These are phyloP conservation scores for Candida multigemmis DNA, from an alignment of 805 yeast species.

Conservation along the genomic window DNA sequence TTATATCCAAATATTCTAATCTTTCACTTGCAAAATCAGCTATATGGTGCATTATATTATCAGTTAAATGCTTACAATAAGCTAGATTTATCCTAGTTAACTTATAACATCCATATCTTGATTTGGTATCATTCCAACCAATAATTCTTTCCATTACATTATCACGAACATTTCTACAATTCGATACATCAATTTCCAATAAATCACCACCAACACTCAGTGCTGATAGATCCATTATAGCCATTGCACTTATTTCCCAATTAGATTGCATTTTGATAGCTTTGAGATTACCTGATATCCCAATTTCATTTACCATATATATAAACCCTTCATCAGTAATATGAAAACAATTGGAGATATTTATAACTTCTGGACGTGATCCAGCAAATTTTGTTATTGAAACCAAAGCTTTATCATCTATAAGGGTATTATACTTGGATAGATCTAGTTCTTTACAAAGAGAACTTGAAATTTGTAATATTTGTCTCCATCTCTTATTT, in stretches of 20 bases:
- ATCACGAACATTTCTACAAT: constrained; percentile 67
- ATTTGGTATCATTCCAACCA: constrained; percentile 34
- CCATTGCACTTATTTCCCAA: constrained; percentile 77
- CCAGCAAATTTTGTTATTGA: constrained; percentile 65
- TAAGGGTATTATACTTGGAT: constrained; percentile 50
- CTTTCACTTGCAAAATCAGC: constrained; percentile 50
- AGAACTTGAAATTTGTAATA: constrained; percentile 47
- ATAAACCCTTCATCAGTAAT: constrained; percentile 70
- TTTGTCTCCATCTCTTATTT: constrained; percentile 61
- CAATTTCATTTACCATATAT: constrained; percentile 61
- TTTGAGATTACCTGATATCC: constrained; percentile 51
- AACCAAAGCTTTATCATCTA: constrained; percentile 49
- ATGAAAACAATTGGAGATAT: constrained; percentile 69
- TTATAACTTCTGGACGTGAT: constrained; percentile 49
- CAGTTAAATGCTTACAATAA: constrained; percentile 73
- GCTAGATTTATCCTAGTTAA: constrained; percentile 48
- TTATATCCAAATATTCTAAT: constrained; percentile 48
- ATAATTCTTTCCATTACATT: constrained; percentile 62
- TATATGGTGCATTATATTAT: constrained; percentile 54
- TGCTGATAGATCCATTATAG: constrained; percentile 68
- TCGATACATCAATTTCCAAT: constrained; percentile 55
- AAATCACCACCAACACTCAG: constrained; percentile 54
- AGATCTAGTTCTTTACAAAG: constrained; percentile 47
- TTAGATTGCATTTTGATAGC: constrained; percentile 54
- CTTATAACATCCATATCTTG: constrained; percentile 46